Evolutionary conservation across 345 rosid species (phyloP).

Genomic region (Turritis glabra): DNA sequence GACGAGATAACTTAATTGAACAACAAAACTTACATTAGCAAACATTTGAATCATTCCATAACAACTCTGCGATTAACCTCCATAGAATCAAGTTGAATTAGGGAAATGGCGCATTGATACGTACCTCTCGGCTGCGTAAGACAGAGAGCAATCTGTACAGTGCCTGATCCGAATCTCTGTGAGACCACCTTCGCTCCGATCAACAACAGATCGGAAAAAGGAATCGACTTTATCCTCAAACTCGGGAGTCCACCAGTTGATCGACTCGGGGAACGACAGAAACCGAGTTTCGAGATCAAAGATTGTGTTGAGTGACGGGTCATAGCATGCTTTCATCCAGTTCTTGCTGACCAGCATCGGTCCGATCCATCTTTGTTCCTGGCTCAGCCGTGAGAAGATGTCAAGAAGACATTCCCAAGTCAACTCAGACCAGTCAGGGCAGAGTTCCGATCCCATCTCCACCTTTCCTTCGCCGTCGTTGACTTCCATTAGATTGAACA

Average conservation of each 20-base stretch:
- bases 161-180: constrained; percentile 57
- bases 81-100: neutral
- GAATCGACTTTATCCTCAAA: constrained; percentile 68
- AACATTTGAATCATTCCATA: no score
- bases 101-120: no score
- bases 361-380: constrained; percentile 64
- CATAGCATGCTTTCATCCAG: constrained; percentile 63
- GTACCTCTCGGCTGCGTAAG: constrained; percentile 65
- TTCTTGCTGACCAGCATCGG: constrained; percentile 67
- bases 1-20: no score
- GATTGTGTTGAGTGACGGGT: constrained; percentile 54
- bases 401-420: constrained; percentile 66
- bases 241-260: constrained; percentile 63
- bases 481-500: neutral
- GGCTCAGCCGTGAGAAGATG: constrained; percentile 65
- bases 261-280: constrained; percentile 47
- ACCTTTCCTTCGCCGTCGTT: neutral
- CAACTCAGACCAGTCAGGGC: constrained; percentile 63
- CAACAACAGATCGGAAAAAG: constrained; percentile 53
- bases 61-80: no score
- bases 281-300: constrained; percentile 65
- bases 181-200: constrained; percentile 58
- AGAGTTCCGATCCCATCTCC: constrained; percentile 24
- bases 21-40: no score
- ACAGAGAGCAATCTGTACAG: constrained; percentile 69